Percentiles rank a stretch among this genome's conserved stretches.
Conservation (phyloP, 2,329 filamentous ascomycete species). For the Pseudogymnoascus sp. region DNA sequence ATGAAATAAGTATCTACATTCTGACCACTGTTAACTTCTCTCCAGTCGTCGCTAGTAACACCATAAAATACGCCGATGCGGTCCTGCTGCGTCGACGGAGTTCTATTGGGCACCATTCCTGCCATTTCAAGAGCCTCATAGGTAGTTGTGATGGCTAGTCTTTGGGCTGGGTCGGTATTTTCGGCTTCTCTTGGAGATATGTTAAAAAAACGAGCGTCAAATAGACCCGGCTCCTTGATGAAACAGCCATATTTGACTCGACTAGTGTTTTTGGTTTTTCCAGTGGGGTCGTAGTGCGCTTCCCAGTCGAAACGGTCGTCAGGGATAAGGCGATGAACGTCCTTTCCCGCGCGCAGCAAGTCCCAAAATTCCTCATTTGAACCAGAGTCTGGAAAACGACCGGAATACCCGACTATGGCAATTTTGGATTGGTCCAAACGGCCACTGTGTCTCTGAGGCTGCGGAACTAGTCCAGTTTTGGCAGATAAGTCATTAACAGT, state of each 20-base stretch:
- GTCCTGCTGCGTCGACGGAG: constrained; percentile 34
- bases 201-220: constrained; percentile 74
- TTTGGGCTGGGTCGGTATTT: constrained; percentile 71
- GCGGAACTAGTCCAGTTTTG: not conserved
- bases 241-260: constrained; percentile 67
- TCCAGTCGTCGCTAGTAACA: constrained; percentile 18
- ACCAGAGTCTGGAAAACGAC: constrained; percentile 64
- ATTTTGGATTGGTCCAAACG: constrained; percentile 53
- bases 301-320: constrained; percentile 62
- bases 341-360: constrained; percentile 63
- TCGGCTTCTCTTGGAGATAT: constrained; percentile 72
- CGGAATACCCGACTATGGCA: constrained; percentile 74
- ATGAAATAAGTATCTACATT: constrained; percentile 14
- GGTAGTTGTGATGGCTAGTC: constrained; percentile 64
- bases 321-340: constrained; percentile 55
- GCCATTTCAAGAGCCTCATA: constrained; percentile 75
- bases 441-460: not conserved
- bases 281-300: constrained; percentile 60
- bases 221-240: constrained; percentile 60
- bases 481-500: constrained; percentile 1
- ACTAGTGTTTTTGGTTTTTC: constrained; percentile 66
- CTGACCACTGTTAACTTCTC: constrained; percentile 17
- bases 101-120: constrained; percentile 48
- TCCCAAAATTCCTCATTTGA: constrained; percentile 66
- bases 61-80: constrained; percentile 19